These are phyloP conservation scores for Xylariaceae sp. DNA, from an alignment of 2,329 filamentous ascomycete species.

Conservation along the genomic window DNA sequence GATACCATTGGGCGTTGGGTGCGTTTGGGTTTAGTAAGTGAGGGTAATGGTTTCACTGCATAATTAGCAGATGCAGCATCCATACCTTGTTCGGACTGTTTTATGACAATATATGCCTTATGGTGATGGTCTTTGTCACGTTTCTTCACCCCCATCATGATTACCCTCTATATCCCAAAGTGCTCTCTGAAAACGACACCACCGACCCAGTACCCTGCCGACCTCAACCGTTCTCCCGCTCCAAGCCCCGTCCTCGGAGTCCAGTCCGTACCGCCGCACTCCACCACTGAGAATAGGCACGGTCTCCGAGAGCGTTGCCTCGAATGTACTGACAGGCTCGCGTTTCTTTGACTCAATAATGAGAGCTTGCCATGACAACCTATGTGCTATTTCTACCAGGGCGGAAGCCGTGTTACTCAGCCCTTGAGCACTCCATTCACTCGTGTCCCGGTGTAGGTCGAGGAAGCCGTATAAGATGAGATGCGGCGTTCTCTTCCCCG, in stretches of 20 bases:
- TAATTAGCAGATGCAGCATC: neutral
- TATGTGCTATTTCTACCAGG: constrained; percentile 57
- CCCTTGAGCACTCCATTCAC: constrained; percentile 74
- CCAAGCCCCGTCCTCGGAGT: constrained; percentile 50
- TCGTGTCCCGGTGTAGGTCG: constrained; percentile 61
- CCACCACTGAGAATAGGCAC: constrained; percentile 61
- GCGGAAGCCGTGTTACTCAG: constrained; percentile 59
- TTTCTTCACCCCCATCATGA: constrained; percentile 8
- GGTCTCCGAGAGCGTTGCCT: constrained; percentile 44
- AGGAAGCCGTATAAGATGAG: constrained; percentile 65
- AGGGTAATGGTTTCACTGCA: too few relatives aligned
- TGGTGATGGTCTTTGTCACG: neutral
- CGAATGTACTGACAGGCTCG: constrained; percentile 18
- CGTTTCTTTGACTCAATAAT: constrained; percentile 43
- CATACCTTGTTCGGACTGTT: too few relatives aligned
- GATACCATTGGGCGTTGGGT: constrained; percentile 43
- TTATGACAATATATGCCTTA: too few relatives aligned
- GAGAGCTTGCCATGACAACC: constrained; percentile 40
- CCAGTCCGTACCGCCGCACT: constrained; percentile 37
- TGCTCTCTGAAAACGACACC: constrained; percentile 55
- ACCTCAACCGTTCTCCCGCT: constrained; percentile 56
- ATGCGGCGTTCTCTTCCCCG: constrained; percentile 31
- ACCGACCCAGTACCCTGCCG: constrained; percentile 55
- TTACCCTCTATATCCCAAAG: constrained; percentile 29
- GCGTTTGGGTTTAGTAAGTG: constrained; percentile 8